Evolutionary conservation across 2,329 filamentous ascomycete genomes (phyloP).

Genomic region (Pseudopyrenochaeta lycopersici): DNA sequence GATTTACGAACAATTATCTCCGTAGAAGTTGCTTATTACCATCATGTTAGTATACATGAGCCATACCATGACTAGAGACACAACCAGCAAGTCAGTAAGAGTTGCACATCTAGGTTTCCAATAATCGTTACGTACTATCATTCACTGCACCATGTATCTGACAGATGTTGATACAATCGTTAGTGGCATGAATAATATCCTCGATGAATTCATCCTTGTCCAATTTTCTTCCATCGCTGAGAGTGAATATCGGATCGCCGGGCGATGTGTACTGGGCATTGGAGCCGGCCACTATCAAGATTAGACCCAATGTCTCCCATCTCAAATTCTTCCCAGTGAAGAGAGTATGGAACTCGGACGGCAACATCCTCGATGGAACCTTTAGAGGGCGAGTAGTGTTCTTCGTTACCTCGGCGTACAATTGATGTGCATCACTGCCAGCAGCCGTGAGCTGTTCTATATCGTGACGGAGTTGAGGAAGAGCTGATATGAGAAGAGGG

Average conservation of each 20-base stretch:
- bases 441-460: conserved; percentile 32
- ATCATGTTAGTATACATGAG: conserved; percentile 42
- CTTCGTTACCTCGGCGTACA: conserved; percentile 42
- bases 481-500: conserved; percentile 39
- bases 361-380: conserved; percentile 39
- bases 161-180: conserved; percentile 47
- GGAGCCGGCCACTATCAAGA: conserved; percentile 37
- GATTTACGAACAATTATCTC: conserved; percentile 43
- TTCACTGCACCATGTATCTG: conserved; percentile 47
- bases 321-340: conserved; percentile 45
- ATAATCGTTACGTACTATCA: conserved; percentile 27
- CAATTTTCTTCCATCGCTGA: conserved; percentile 40
- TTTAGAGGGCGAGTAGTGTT: conserved; percentile 44
- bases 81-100: background rate
- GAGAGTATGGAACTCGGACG: conserved; percentile 44
- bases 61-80: conserved; percentile 40
- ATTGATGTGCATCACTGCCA: conserved; percentile 24
- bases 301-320: conserved; percentile 45
- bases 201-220: conserved; percentile 44
- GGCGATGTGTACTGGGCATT: conserved; percentile 43
- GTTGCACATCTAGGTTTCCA: background rate
- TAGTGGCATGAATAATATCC: conserved; percentile 45
- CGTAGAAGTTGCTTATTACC: conserved; percentile 44
- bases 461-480: conserved; percentile 43
- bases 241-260: conserved; percentile 39